These are phyloP conservation scores for Oldenlandia corymbosa DNA, from an alignment of 257 asterid genomes.

Conservation along the genomic window DNA sequence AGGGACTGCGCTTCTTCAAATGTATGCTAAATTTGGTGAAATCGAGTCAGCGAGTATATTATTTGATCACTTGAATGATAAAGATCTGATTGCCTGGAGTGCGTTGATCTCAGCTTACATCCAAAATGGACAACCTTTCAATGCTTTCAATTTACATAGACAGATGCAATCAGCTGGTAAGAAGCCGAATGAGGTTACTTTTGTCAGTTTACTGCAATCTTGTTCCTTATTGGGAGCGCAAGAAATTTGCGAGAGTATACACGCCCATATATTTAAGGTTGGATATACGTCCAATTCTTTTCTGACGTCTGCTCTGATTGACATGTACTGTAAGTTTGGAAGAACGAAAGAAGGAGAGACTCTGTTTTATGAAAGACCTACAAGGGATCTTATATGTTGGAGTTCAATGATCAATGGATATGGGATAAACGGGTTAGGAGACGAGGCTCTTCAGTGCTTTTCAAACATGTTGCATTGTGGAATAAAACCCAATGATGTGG, in stretches of 20 bases:
- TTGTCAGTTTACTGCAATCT: slow-evolving; percentile 56
- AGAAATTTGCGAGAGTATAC: slow-evolving; percentile 55
- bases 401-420: slow-evolving; percentile 91
- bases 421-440: slow-evolving; percentile 66
- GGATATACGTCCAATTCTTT: slow-evolving; percentile 49
- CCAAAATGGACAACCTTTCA: slow-evolving; percentile 36
- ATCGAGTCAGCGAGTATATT: slow-evolving; percentile 44
- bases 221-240: slow-evolving; percentile 38
- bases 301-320: slow-evolving; percentile 51
- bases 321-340: slow-evolving; percentile 75
- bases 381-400: slow-evolving; percentile 71
- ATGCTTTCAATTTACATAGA: slow-evolving; percentile 40
- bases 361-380: slow-evolving; percentile 45
- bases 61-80: slow-evolving; percentile 42
- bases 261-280: slow-evolving; percentile 38
- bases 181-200: slow-evolving; percentile 67
- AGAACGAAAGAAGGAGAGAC: slow-evolving; percentile 41
- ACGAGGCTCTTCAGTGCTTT: slow-evolving; percentile 63
- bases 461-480: slow-evolving; percentile 51
- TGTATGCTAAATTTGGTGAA: slow-evolving; percentile 49
- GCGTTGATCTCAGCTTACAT: slow-evolving; percentile 58
- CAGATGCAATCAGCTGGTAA: slow-evolving; percentile 49
- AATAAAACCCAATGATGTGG: slow-evolving; percentile 58
- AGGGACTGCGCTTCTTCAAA: slow-evolving; percentile 61
- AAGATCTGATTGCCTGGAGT: slow-evolving; percentile 77